phyloP scores from a whole-genome alignment of 768 basidiomycete species.

The Roridomyces roridus region DNA sequence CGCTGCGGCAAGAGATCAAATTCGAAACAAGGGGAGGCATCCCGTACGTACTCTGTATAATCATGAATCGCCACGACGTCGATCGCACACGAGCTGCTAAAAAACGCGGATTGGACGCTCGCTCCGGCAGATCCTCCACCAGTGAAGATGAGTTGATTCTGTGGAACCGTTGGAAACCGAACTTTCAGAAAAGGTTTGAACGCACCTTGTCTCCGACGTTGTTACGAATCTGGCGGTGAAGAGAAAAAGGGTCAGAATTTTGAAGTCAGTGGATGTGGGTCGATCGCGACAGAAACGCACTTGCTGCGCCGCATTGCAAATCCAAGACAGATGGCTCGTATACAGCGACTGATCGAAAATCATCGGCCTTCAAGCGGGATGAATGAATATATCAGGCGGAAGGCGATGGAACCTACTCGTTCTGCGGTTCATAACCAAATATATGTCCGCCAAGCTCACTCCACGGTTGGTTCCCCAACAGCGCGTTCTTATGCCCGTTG shows the following conservation, averaged over 20 bases:
- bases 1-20: not conserved
- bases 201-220: no score
- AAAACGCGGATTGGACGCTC: conserved; percentile 31
- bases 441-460: conserved; percentile 42
- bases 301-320: conserved; percentile 27
- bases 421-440: conserved; percentile 44
- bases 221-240: no score
- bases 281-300: no score
- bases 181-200: no score
- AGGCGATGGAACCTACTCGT: conserved; percentile 28
- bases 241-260: no score
- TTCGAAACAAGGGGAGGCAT: not conserved
- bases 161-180: not conserved
- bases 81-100: conserved; percentile 32
- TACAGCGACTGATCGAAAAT: conserved; percentile 30
- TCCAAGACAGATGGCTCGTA: conserved; percentile 22
- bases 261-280: no score
- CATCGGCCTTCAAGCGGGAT: conserved; percentile 30
- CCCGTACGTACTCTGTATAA: conserved; percentile 34
- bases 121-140: conserved; percentile 31
- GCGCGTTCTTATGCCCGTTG: conserved; percentile 40
- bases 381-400: not conserved
- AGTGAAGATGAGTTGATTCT: conserved; percentile 33
- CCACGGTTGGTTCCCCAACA: conserved; percentile 41
- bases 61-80: conserved; percentile 45